A percentile compares a stretch with the other conserved stretches of the same genome.
Evolutionary conservation across 345 rosid genomes (phyloP).

Genomic region (Anacardium occidentale): DNA sequence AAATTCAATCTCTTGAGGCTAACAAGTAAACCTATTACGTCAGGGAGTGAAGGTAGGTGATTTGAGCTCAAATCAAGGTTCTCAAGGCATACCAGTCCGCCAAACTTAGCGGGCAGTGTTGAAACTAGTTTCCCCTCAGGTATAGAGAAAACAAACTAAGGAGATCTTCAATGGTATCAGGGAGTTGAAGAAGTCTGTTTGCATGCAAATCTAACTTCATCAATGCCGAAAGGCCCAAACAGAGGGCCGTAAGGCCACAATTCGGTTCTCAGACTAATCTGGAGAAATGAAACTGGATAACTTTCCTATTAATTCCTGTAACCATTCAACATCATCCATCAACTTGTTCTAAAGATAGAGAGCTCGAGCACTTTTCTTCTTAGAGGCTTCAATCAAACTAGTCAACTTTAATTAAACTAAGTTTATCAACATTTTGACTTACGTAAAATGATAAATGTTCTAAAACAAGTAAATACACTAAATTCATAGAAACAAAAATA

Average conservation of each 20-base stretch:
- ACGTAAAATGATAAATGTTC: slow-evolving; percentile 20
- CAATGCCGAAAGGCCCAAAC: slow-evolving; percentile 83
- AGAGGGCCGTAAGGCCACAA: slow-evolving; percentile 58
- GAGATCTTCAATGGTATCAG: slow-evolving; percentile 75
- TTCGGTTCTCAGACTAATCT: slow-evolving; percentile 81
- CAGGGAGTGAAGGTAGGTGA: slow-evolving; percentile 58
- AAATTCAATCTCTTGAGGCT: slow-evolving; percentile 59
- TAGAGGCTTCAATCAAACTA: slow-evolving; percentile 79
- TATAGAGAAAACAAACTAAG: slow-evolving; percentile 59
- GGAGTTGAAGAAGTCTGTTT: slow-evolving; percentile 67
- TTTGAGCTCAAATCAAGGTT: slow-evolving; percentile 90
- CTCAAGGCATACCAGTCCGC: slow-evolving; percentile 65
- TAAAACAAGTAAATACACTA: neutral
- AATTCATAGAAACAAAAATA: neutral
- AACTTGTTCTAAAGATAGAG: slow-evolving; percentile 76
- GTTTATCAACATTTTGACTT: slow-evolving; percentile 72
- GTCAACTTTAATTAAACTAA: slow-evolving; percentile 91
- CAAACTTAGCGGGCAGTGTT: slow-evolving; percentile 58
- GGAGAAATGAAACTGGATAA: slow-evolving; percentile 57
- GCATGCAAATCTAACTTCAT: slow-evolving; percentile 76
- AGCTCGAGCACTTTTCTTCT: slow-evolving; percentile 78
- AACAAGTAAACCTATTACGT: slow-evolving; percentile 64
- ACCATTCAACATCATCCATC: slow-evolving; percentile 89
- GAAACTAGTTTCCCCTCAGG: slow-evolving; percentile 75
- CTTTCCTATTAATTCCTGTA: slow-evolving; percentile 89